A percentile compares a stretch with the other conserved stretches of the same genome.
These are phyloP conservation scores for Linum tenue DNA, from an alignment of 345 rosid genomes.

Conservation along the genomic window DNA sequence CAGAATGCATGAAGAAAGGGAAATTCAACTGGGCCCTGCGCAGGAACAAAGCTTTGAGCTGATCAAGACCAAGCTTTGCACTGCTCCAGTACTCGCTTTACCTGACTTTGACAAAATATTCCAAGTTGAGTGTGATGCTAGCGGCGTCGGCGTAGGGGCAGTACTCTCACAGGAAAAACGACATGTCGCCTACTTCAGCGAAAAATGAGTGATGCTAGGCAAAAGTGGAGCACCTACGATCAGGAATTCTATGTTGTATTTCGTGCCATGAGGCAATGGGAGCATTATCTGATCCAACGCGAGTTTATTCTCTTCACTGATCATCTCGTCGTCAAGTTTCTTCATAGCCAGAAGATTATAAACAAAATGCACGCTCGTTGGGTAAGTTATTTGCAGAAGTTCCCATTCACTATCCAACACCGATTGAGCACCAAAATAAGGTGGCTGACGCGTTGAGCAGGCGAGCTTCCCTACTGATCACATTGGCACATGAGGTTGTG, in stretches of 20 bases:
- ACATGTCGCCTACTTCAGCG: not conserved
- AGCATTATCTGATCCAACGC: not conserved
- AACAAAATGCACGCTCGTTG: constrained; percentile 9
- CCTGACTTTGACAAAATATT: no score
- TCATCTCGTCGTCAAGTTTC: not conserved
- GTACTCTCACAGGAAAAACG: no score
- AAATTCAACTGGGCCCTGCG: no score
- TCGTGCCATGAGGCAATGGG: not conserved
- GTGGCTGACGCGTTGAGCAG: not conserved
- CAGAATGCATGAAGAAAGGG: no score
- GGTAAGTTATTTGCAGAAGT: not conserved
- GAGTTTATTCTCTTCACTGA: not conserved
- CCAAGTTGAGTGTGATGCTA: no score
- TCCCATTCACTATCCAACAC: not conserved
- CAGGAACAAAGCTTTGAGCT: no score
- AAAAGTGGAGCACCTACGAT: not conserved
- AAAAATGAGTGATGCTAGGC: not conserved
- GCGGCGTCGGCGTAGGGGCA: no score
- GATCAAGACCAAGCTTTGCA: no score
- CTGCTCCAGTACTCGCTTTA: no score
- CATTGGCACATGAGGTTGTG: not conserved
- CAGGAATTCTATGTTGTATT: constrained; percentile 8
- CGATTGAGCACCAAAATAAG: not conserved
- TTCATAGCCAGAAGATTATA: not conserved
- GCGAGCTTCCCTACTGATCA: not conserved